A percentile compares a stretch with the other conserved stretches of the same genome.
Evolutionary conservation across 1,139 yeast genomes (phyloP).

Genomic region (Lodderomyces metapsilosis): DNA sequence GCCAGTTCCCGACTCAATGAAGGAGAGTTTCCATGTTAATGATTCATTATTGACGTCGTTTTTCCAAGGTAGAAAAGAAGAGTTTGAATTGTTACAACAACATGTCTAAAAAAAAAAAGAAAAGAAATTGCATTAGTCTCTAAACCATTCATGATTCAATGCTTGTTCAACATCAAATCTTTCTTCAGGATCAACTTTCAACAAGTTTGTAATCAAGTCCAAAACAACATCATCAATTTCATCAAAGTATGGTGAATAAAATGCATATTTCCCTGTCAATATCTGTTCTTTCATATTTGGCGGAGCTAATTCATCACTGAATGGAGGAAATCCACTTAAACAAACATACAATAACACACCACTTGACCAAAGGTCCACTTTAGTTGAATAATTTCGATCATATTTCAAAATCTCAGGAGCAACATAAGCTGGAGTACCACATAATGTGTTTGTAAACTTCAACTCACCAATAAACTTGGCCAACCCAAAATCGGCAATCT

Average conservation of each 20-base stretch:
- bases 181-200: conserved; percentile 56
- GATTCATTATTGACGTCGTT: conserved; percentile 28
- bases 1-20: conserved; percentile 24
- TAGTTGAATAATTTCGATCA: conserved; percentile 54
- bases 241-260: conserved; percentile 82
- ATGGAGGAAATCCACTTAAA: conserved; percentile 82
- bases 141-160: conserved; percentile 59
- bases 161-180: conserved; percentile 55
- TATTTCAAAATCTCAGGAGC: conserved; percentile 67
- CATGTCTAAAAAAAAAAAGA: background rate
- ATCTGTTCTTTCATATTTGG: conserved; percentile 78
- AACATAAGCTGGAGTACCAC: conserved; percentile 84
- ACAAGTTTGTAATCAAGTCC: conserved; percentile 60
- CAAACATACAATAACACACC: conserved; percentile 77
- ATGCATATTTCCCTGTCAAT: conserved; percentile 62
- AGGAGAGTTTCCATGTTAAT: conserved; percentile 24
- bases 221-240: conserved; percentile 60
- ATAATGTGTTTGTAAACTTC: conserved; percentile 70
- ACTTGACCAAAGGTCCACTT: conserved; percentile 78
- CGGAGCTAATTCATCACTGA: conserved; percentile 78
- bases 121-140: background rate
- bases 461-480: conserved; percentile 80
- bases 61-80: conserved; percentile 27
- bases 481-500: conserved; percentile 79
- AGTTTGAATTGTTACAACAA: conserved; percentile 12